A percentile compares a stretch with the other conserved stretches of the same genome.
These are phyloP conservation scores for Talaromyces thailandensis DNA, from an alignment of 495 filamentous ascomycete species.

Conservation along the genomic window DNA sequence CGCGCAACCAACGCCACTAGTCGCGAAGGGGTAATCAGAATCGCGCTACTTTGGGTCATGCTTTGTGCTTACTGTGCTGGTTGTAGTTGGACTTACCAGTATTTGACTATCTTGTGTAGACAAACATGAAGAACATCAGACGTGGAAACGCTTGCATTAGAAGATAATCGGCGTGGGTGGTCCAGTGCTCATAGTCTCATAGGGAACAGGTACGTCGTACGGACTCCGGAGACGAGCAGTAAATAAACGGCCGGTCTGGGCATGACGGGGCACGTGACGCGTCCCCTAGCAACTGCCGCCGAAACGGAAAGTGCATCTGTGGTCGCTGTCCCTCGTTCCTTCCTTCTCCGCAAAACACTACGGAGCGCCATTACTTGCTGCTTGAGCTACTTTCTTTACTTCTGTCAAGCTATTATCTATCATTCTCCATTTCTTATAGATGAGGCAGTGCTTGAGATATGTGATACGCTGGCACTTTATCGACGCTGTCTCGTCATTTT, in stretches of 20 bases:
- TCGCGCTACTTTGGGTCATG: not conserved
- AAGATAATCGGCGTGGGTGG: not conserved
- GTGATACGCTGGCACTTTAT: not conserved
- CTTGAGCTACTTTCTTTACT: not conserved
- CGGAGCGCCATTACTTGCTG: not conserved
- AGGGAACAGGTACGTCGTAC: no score
- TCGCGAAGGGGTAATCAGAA: conserved; percentile 8
- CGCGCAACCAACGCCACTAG: not conserved
- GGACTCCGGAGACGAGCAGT: not conserved
- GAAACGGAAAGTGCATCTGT: not conserved
- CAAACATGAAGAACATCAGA: not conserved
- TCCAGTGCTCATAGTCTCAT: not conserved
- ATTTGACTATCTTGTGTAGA: not conserved
- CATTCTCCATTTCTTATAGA: not conserved
- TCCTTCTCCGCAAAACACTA: not conserved
- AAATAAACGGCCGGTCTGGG: not conserved
- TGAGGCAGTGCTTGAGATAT: not conserved
- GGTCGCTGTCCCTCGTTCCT: not conserved
- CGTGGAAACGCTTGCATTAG: not conserved
- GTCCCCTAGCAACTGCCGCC: conserved; percentile 1
- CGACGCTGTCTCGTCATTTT: not conserved
- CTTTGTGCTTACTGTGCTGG: not conserved
- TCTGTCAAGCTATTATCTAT: not conserved
- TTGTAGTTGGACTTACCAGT: not conserved
- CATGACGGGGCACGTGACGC: conserved; percentile 2